Percentiles rank a stretch among this genome's conserved stretches.
Evolutionary conservation across 2,329 filamentous ascomycete genomes (phyloP).

Genomic region (Hymenoscyphus fructigenus): DNA sequence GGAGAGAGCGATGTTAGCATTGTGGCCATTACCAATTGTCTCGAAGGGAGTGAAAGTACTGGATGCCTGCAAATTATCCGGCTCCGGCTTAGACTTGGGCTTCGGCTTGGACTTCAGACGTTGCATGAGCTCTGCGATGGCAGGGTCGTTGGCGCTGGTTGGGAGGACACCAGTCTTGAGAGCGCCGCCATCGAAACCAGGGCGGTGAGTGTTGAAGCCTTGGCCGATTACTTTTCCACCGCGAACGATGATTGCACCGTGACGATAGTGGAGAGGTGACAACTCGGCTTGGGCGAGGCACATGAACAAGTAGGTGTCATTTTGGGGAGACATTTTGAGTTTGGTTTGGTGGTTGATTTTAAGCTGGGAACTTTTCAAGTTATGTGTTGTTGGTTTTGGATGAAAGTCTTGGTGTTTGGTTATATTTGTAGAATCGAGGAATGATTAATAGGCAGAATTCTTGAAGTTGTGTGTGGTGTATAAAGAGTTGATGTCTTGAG

Average conservation of each 20-base stretch:
- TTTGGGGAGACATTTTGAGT: conserved; percentile 32
- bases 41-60: conserved; percentile 38
- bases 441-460: background rate
- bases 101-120: conserved; percentile 41
- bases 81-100: conserved; percentile 40
- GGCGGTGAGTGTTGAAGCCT: conserved; percentile 50
- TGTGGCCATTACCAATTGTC: conserved; percentile 40
- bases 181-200: conserved; percentile 49
- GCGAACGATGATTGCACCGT: conserved; percentile 51
- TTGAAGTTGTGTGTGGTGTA: background rate
- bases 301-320: conserved; percentile 48
- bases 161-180: conserved; percentile 47
- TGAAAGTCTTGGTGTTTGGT: background rate
- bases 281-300: conserved; percentile 52
- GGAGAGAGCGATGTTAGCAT: conserved; percentile 45
- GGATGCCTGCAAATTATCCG: conserved; percentile 28
- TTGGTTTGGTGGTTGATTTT: background rate
- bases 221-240: conserved; percentile 53
- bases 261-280: conserved; percentile 50
- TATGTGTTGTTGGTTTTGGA: background rate
- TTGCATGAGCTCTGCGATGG: conserved; percentile 36
- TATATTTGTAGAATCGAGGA: background rate
- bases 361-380: background rate
- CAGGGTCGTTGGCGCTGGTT: conserved; percentile 32
- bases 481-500: background rate